phyloP scores from a whole-genome alignment of 2,329 filamentous ascomycete species.

The Fusarium odoratissimum region DNA sequence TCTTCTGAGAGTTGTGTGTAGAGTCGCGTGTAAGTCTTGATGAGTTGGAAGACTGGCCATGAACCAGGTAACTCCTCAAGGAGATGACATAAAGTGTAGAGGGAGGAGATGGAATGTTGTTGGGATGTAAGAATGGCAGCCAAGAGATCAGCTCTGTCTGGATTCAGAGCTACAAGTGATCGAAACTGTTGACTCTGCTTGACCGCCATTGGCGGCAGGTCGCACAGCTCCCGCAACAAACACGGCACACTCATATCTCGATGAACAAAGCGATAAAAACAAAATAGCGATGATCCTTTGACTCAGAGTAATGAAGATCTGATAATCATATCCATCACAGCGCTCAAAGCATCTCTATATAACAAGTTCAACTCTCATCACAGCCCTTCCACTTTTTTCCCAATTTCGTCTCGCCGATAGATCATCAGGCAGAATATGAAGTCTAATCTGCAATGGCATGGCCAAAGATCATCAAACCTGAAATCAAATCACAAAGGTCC shows the following conservation, averaged over 20 bases:
- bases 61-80: neutral
- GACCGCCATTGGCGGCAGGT: neutral
- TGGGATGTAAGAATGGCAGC: neutral
- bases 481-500: neutral
- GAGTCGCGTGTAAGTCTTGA: constrained; percentile 1
- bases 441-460: neutral
- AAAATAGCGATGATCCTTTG: neutral
- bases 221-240: neutral
- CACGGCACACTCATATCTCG: neutral
- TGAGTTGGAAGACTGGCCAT: constrained; percentile 8
- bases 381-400: neutral
- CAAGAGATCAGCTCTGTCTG: neutral
- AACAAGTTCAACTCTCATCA: neutral
- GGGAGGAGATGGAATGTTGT: neutral
- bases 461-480: neutral
- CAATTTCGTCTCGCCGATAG: constrained; percentile 3
- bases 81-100: neutral
- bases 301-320: neutral
- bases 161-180: neutral
- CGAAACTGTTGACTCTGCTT: neutral
- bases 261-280: neutral
- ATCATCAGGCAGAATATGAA: neutral
- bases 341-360: neutral
- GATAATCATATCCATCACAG: neutral
- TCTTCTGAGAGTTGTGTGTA: neutral